Base-by-base conservation (phyloP, 208 protist genomes). In the Crithidia acanthocephali region DNA sequence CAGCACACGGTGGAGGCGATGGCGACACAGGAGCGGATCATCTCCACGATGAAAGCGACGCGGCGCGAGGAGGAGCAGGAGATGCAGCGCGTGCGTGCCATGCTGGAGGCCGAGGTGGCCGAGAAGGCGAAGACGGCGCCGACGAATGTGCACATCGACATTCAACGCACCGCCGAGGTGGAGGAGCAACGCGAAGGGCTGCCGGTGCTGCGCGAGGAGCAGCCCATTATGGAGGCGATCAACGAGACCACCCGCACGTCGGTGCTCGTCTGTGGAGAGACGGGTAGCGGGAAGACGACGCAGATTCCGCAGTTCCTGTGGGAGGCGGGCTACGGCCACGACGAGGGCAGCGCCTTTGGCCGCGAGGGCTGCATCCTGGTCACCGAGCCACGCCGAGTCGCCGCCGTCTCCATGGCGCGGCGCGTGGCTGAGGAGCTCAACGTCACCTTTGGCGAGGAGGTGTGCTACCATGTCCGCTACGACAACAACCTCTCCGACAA, bases 381-480 rank as follows among this genome's bases (percentile, higher is more conserved):
- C 52, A 99, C 99, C 0, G 99, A 99, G 86, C 99, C 99, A 28
- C 85, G 99, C n/a, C 92, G 99, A 66, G 99, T 99, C 28, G 99
- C 99, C 15, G 99, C 99, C 16, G 98, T 99, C 52, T 99, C 95
- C 30, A 98, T 99, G 74, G 99, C 99, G 32, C 85, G 80, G 42
- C 94, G 99, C 68, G 99, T 99, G 22, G 88, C 97, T 2, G 97
- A 99, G 47, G 98, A 99, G 77, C 90, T 99, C 33, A 93, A 94
- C 67, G 88, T 90, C 10, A 53, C 61, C 5, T 92, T 98, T 76
- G 97, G 97, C 23, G 68, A 85, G 11, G 77, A 97, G 59, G 98
- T 99, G 45, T 98, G 98, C 65, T 99, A 99, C 76, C 90, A 95
- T 35, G 98, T 99, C 32, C 94, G 98, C 33, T 99, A 99, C 71